Evolutionary conservation across 2,329 filamentous ascomycete genomes (phyloP).

Genomic region (Aspergillus sp.): DNA sequence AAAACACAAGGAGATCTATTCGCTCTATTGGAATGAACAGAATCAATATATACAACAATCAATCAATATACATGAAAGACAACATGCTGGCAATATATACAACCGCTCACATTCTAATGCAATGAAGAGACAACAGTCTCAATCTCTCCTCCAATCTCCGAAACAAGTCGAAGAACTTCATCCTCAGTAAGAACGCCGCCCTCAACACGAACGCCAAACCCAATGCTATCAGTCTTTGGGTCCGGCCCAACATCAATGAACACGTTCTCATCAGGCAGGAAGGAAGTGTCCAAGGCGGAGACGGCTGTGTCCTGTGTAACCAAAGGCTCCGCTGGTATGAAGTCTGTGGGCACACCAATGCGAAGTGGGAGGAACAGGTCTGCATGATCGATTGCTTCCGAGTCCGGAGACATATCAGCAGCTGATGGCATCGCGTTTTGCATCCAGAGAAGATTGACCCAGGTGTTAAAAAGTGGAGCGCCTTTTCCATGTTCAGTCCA

Average conservation of each 20-base stretch:
- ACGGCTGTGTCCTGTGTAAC: conserved; percentile 16
- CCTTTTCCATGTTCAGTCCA: conserved; percentile 13
- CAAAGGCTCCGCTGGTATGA: conserved; percentile 17
- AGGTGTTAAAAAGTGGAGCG: conserved; percentile 27
- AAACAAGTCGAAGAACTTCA: conserved; percentile 17
- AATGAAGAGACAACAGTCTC: conserved; percentile 11
- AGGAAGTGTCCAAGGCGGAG: conserved; percentile 20
- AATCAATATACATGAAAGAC: too few relatives aligned
- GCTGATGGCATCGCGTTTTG: conserved; percentile 12
- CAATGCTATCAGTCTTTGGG: conserved; percentile 20
- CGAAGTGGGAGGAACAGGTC: conserved; percentile 20
- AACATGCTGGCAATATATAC: too few relatives aligned
- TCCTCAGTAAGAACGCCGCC: conserved; percentile 17
- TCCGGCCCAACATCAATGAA: conserved; percentile 28
- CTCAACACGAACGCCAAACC: conserved; percentile 28
- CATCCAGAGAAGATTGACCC: conserved; percentile 32
- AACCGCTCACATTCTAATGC: too few relatives aligned
- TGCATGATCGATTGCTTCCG: background rate
- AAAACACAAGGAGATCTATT: too few relatives aligned
- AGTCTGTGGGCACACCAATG: conserved; percentile 27
- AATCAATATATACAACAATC: too few relatives aligned
- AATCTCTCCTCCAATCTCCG: conserved; percentile 19
- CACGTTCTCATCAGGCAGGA: conserved; percentile 20
- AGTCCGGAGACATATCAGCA: conserved; percentile 2
- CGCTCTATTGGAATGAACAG: too few relatives aligned